phyloP scores from a whole-genome alignment of 768 basidiomycete species.

The Ramaria rubella region DNA sequence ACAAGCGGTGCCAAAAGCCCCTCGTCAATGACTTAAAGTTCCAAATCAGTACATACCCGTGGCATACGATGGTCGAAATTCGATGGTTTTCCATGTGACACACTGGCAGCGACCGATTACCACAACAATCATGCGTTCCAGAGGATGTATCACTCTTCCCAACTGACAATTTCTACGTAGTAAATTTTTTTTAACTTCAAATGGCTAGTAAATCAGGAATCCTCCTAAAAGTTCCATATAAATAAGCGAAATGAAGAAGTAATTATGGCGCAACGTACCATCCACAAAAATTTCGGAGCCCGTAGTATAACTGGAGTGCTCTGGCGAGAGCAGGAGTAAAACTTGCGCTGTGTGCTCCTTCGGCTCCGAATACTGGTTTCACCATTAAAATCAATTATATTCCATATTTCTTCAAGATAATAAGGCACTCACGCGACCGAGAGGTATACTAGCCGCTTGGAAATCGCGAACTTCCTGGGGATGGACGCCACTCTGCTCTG shows the following conservation, averaged over 20 bases:
- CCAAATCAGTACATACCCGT: no score
- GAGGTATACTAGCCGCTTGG: conserved; percentile 4
- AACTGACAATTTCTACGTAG: no score
- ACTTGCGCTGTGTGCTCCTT: conserved; percentile 4
- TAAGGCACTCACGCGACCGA: conserved; percentile 1
- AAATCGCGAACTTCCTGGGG: conserved; percentile 6
- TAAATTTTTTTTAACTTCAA: background rate
- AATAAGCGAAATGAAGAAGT: background rate
- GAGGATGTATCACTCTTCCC: no score
- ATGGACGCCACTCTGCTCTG: conserved; percentile 8
- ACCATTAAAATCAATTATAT: background rate
- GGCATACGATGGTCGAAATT: no score
- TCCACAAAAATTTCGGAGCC: conserved; percentile 7
- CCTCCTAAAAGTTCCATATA: background rate
- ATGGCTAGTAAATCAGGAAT: conserved; percentile 1
- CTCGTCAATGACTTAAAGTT: no score
- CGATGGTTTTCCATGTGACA: no score
- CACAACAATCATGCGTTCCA: no score
- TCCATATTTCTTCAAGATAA: background rate
- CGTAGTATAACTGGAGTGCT: conserved; percentile 10
- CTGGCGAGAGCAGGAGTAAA: conserved; percentile 1
- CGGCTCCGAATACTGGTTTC: conserved; percentile 3
- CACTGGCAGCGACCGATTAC: no score
- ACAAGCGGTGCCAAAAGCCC: no score
- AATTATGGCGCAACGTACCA: background rate